Base-by-base conservation (phyloP, 2,329 filamentous ascomycete species). In the Corynespora cassiicola region DNA sequence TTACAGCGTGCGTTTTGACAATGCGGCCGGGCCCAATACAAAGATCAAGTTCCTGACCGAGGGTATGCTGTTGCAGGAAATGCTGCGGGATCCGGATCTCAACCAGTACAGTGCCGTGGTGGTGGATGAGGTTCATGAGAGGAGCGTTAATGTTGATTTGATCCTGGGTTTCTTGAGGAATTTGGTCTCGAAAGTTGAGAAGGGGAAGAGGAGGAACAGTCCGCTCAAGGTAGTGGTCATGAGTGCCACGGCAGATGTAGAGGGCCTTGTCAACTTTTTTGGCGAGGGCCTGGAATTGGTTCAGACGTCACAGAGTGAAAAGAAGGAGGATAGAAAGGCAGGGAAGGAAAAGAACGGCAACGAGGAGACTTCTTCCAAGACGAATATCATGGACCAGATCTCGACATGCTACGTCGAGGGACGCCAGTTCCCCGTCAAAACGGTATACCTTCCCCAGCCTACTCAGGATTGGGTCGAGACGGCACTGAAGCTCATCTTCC, bases 101-200 rank as follows among this genome's bases (percentile, higher is more conserved):
- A 81, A 80, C 20, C 84, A 88, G 61, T 99, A 99, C 64, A 95
- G 90, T 58, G 90, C 87, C 3, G 79, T 99, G 1, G 79, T 99
- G 12, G 89, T 99, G 6, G 94, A 99, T 69, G 94, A 99, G 68
- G 94, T 99, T 9, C 94, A 99, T 72, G 94, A 99, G 72, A 80
- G 94, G 54, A 95, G 91, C 52, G 82, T 97, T 15, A 95, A 97
- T 63, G 92, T 96, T 6, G 94, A 99, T 71, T 72, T 99, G 17
- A 77, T 96, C 7, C 76, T 95, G 17, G 94, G 94, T 0, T 97
- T 99, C 50, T 65, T 99, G 46, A 88, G 88, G 61, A 86, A 87
- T 45, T 80, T 97, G 30, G 72, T 94, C 1, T 74, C 76, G 1
- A 75, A 79, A 2, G 76, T 84, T 38, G 79, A 81, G 23, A 75